Conservation (phyloP, 2,329 filamentous ascomycete species). For the Periconia macrospinosa region DNA sequence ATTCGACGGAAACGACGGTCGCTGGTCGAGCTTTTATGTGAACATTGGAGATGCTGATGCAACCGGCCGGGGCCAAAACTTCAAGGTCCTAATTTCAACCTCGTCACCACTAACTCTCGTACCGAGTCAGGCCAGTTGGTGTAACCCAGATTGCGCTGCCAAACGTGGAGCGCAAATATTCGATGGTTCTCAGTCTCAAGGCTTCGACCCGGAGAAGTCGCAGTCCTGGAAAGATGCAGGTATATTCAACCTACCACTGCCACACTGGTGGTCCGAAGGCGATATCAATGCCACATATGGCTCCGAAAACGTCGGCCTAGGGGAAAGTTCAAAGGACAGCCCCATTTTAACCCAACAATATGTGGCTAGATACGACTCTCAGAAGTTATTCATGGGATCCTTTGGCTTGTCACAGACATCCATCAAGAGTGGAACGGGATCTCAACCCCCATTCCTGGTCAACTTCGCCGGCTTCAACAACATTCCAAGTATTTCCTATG, state of each 20-base stretch:
- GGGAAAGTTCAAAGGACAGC: conserved; percentile 18
- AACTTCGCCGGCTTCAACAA: conserved; percentile 11
- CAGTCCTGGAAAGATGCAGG: conserved; percentile 19
- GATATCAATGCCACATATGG: conserved; percentile 17
- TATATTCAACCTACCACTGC: conserved; percentile 17
- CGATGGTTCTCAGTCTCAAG: conserved; percentile 18
- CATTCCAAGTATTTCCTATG: conserved; percentile 33
- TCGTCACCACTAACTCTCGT: conserved; percentile 27
- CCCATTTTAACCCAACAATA: conserved; percentile 15
- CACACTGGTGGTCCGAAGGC: conserved; percentile 19
- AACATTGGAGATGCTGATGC: conserved; percentile 35
- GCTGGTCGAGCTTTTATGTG: conserved; percentile 47
- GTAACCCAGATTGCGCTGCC: conserved; percentile 28
- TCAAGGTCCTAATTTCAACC: conserved; percentile 38
- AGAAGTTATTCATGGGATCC: conserved; percentile 35
- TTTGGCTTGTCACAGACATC: conserved; percentile 27
- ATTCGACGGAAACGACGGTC: conserved; percentile 46
- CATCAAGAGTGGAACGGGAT: conserved; percentile 8
- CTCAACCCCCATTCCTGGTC: conserved; percentile 23
- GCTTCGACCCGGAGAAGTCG: conserved; percentile 17
- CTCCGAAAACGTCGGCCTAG: conserved; percentile 30
- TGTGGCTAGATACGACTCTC: conserved; percentile 16
- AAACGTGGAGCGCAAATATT: conserved; percentile 29
- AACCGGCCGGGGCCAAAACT: conserved; percentile 36
- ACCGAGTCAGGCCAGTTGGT: conserved; percentile 29